phyloP scores from a whole-genome alignment of 306 rosid genomes.

The Citrullus amarus region DNA sequence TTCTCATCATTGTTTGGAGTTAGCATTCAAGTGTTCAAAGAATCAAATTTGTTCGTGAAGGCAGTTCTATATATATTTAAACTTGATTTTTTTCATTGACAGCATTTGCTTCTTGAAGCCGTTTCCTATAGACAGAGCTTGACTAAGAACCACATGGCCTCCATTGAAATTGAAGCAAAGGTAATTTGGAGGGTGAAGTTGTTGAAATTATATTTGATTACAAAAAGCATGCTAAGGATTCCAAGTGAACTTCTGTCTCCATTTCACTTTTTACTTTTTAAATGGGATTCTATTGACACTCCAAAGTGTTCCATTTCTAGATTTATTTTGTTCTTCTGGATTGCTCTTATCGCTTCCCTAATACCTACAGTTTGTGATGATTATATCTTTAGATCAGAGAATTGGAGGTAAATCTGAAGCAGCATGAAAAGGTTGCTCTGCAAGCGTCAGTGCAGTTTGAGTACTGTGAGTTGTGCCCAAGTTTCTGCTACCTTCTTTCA shows the following conservation, averaged over 20 bases:
- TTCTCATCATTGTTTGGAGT: background rate
- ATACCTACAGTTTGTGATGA: constrained; percentile 14
- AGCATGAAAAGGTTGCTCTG: constrained; percentile 56
- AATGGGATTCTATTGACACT: background rate
- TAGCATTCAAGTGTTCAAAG: background rate
- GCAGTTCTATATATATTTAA: background rate
- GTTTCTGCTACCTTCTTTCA: background rate
- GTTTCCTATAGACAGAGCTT: constrained; percentile 31
- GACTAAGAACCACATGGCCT: constrained; percentile 49
- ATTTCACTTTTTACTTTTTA: background rate
- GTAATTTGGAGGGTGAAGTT: constrained; percentile 29
- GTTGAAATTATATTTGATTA: background rate
- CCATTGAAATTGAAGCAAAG: constrained; percentile 69
- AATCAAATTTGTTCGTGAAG: background rate
- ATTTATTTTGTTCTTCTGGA: background rate
- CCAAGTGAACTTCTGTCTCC: background rate
- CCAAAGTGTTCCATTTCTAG: background rate
- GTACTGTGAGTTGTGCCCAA: constrained; percentile 34
- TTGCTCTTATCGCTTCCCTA: background rate
- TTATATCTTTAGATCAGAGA: constrained; percentile 50
- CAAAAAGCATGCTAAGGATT: background rate
- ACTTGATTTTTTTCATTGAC: constrained; percentile 18
- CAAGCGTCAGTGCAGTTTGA: constrained; percentile 49
- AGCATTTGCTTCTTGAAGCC: constrained; percentile 62
- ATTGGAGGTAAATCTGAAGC: constrained; percentile 58